phyloP scores from a whole-genome alignment of 441 rosid genomes.

The Pelargonium hybrid region DNA sequence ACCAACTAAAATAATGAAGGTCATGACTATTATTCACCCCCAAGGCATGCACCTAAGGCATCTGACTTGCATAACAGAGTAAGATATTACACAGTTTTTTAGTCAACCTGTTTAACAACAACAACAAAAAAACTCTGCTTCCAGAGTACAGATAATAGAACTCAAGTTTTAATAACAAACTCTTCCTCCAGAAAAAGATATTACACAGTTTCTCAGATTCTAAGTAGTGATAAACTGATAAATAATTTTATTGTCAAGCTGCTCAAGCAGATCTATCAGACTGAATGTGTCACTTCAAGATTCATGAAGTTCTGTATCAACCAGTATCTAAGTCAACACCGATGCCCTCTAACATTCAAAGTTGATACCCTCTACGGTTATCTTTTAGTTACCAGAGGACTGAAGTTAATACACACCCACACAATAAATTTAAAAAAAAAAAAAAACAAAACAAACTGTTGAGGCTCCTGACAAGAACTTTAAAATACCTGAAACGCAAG shows the following conservation, averaged over 20 bases:
- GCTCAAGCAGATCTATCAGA: too few relatives aligned
- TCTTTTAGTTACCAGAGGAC: background rate
- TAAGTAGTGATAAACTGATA: too few relatives aligned
- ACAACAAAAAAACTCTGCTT: background rate
- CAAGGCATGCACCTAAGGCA: background rate
- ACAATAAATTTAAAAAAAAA: too few relatives aligned
- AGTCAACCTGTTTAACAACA: background rate
- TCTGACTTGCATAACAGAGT: background rate
- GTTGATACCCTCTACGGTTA: background rate
- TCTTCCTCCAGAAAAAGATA: background rate
- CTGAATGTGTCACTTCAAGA: too few relatives aligned
- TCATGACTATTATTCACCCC: background rate
- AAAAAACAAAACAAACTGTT: background rate
- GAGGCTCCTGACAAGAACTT: background rate
- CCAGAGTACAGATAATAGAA: background rate
- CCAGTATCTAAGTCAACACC: background rate
- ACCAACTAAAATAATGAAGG: background rate
- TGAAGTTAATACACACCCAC: too few relatives aligned
- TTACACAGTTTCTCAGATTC: too few relatives aligned
- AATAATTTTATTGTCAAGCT: too few relatives aligned
- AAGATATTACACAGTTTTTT: too few relatives aligned
- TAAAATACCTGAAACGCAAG: conserved; percentile 82
- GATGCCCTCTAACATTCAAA: background rate
- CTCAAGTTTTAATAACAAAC: background rate
- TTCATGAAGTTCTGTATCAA: background rate